A percentile compares a stretch with the other conserved stretches of the same genome.
Conservation (phyloP, 352 stramenopile genomes). For the Phytopythium montanum region DNA sequence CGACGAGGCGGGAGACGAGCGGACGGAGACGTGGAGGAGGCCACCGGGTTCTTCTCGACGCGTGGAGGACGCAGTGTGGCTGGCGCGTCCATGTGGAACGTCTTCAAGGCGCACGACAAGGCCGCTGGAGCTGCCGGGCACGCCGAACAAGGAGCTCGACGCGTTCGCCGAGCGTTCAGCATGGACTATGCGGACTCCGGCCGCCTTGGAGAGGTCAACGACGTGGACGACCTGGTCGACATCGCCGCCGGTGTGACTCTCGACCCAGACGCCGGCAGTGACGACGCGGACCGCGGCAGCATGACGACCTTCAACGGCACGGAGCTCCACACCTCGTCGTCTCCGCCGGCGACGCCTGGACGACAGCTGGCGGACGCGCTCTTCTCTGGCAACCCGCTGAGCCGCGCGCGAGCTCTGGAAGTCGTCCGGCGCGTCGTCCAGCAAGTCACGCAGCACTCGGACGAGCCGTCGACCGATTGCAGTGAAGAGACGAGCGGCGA, state of each 20-base stretch:
- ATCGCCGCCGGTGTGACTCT: not conserved
- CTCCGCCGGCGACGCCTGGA: slow-evolving; percentile 26
- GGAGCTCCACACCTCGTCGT: not conserved
- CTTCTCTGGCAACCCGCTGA: slow-evolving; percentile 49
- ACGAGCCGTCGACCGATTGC: not conserved
- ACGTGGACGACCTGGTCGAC: slow-evolving; percentile 6
- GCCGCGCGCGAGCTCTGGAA: slow-evolving; percentile 48
- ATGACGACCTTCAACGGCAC: slow-evolving; percentile 2
- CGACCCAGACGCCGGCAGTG: not conserved
- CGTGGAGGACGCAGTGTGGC: slow-evolving; percentile 1
- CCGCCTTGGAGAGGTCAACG: not conserved
- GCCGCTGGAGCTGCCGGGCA: not conserved
- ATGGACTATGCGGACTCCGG: not conserved
- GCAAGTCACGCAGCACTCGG: slow-evolving; percentile 25
- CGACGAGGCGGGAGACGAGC: not conserved
- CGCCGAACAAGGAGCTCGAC: not conserved
- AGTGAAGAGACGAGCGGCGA: not conserved
- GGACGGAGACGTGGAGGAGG: not conserved
- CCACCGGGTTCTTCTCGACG: not conserved
- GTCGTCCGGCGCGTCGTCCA: slow-evolving; percentile 43
- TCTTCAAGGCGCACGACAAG: slow-evolving; percentile 1
- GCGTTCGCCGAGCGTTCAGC: slow-evolving; percentile 3
- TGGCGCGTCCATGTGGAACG: slow-evolving; percentile 1
- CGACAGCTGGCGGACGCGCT: slow-evolving; percentile 57
- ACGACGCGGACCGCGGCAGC: not conserved